Conservation (phyloP, 257 asterid genomes). For the Datura wrightii region DNA sequence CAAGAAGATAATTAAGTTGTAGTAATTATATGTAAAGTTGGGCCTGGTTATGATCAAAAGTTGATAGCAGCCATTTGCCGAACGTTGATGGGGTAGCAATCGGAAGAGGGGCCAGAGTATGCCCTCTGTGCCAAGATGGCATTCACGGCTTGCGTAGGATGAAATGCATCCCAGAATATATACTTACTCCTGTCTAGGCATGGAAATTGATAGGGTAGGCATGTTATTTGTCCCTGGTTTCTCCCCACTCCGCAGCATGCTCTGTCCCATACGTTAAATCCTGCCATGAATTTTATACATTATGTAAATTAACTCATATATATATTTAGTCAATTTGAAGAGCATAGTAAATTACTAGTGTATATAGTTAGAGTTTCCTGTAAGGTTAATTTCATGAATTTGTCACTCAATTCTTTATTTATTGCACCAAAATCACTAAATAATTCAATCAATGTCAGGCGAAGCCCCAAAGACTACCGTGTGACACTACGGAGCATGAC, state of each 20-base stretch:
- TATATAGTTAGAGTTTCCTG: too few relatives aligned
- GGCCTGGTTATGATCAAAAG: slow-evolving; percentile 33
- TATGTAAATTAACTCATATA: not conserved
- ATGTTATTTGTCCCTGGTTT: slow-evolving; percentile 77
- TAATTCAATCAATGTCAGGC: too few relatives aligned
- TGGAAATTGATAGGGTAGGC: slow-evolving; percentile 64
- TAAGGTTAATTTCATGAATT: too few relatives aligned
- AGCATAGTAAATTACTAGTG: not conserved
- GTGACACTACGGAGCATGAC: too few relatives aligned
- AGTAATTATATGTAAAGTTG: not conserved
- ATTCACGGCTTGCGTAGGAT: slow-evolving; percentile 74
- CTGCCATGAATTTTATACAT: slow-evolving; percentile 24
- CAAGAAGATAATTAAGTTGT: not conserved
- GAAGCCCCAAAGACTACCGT: too few relatives aligned
- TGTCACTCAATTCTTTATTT: too few relatives aligned
- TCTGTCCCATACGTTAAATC: slow-evolving; percentile 65
- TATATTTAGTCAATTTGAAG: not conserved
- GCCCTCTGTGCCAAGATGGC: slow-evolving; percentile 75
- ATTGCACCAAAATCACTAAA: too few relatives aligned
- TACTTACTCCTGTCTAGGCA: slow-evolving; percentile 63
- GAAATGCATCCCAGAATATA: slow-evolving; percentile 92
- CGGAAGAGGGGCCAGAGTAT: slow-evolving; percentile 66
- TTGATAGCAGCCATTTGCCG: slow-evolving; percentile 72
- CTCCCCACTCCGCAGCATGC: slow-evolving; percentile 88
- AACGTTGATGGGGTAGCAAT: slow-evolving; percentile 69